These are phyloP conservation scores for Yueomyces sp. DNA, from an alignment of 1,139 yeast species.

Conservation along the genomic window DNA sequence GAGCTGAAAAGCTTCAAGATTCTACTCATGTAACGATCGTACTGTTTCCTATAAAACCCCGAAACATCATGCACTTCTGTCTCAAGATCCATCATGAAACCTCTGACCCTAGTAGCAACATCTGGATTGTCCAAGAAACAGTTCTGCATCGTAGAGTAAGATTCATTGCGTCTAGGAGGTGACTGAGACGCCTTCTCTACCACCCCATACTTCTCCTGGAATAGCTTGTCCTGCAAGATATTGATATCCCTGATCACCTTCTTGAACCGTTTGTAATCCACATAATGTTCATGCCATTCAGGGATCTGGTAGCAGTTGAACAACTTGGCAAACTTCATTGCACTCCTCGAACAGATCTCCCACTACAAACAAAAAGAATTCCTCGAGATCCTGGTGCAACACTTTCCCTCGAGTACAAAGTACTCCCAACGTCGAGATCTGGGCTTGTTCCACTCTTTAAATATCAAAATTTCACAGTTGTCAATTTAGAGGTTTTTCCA, in stretches of 20 bases:
- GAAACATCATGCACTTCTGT: slow-evolving; percentile 75
- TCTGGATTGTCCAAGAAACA: slow-evolving; percentile 26
- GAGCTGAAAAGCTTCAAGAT: slow-evolving; percentile 35
- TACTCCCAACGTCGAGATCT: no score
- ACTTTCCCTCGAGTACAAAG: no score
- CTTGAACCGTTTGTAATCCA: slow-evolving; percentile 79
- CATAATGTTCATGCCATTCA: slow-evolving; percentile 72
- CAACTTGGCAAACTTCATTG: slow-evolving; percentile 82
- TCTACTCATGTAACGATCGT: slow-evolving; percentile 60
- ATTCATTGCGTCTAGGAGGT: slow-evolving; percentile 9
- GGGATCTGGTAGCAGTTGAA: slow-evolving; percentile 79
- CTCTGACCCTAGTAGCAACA: slow-evolving; percentile 36
- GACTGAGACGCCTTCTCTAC: slow-evolving; percentile 6
- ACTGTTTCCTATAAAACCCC: slow-evolving; percentile 62
- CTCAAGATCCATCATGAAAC: slow-evolving; percentile 70
- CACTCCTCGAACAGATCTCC: no score
- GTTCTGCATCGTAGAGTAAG: slow-evolving; percentile 2
- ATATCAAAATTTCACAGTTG: no score
- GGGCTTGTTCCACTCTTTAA: no score
- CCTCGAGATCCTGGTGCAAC: no score
- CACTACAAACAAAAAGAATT: no score
- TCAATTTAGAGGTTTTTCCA: no score
- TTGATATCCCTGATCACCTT: slow-evolving; percentile 54
- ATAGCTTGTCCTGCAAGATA: slow-evolving; percentile 20
- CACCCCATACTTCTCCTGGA: slow-evolving; percentile 9